phyloP scores from a whole-genome alignment of 148 eudicot genomes.

The Fagopyrum tataricum region DNA sequence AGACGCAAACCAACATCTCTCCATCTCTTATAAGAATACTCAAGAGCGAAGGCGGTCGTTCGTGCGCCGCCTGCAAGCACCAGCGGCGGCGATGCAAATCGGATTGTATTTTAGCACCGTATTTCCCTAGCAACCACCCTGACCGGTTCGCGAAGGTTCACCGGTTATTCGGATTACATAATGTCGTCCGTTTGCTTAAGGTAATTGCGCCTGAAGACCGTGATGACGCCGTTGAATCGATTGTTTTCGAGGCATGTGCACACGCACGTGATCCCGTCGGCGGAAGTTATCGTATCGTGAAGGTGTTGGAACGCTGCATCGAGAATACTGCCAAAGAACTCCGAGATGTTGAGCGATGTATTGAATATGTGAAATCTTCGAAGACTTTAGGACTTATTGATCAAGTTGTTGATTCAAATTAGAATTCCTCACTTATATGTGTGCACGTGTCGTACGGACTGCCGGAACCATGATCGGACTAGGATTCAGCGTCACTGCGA shows the following conservation, averaged over 20 bases:
- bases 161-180: conserved; percentile 46
- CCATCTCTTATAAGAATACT: too few species aligned
- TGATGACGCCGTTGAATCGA: background rate
- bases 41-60: too few species aligned
- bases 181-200: conserved; percentile 24
- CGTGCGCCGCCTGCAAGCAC: conserved; percentile 57
- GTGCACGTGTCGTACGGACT: too few species aligned
- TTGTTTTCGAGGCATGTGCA: background rate
- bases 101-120: conserved; percentile 52
- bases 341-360: background rate
- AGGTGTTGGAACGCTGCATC: background rate
- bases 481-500: too few species aligned
- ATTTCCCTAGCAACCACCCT: conserved; percentile 50
- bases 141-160: conserved; percentile 40
- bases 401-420: too few species aligned
- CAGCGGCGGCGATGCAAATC: conserved; percentile 45
- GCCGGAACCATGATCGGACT: too few species aligned
- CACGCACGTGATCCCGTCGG: background rate
- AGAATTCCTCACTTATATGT: too few species aligned
- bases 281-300: background rate
- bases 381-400: too few species aligned
- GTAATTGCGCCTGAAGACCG: background rate
- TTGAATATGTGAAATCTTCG: background rate
- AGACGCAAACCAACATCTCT: too few species aligned
- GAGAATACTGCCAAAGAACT: background rate